Conservation (phyloP, 169 alveolate species). For the Plasmodium vivax region DNA sequence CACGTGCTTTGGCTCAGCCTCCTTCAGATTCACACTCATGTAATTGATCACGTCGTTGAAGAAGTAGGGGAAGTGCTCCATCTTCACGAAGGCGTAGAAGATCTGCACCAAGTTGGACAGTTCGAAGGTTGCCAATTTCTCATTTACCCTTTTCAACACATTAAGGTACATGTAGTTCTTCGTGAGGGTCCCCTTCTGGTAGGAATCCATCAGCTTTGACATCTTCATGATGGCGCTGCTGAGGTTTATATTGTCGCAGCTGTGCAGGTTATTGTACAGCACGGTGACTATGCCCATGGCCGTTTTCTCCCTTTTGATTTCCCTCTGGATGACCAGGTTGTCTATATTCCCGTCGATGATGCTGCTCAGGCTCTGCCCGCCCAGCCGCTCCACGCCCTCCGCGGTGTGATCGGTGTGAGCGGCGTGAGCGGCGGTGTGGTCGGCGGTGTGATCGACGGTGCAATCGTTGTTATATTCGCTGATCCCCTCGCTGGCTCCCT, state of each 20-base stretch:
- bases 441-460: neutral
- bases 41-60: conserved; percentile 42
- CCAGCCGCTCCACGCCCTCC: neutral
- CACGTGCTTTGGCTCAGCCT: conserved; percentile 34
- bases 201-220: conserved; percentile 54
- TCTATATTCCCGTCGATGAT: conserved; percentile 72
- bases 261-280: conserved; percentile 41
- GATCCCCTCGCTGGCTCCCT: too few relatives aligned
- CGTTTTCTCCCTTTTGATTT: conserved; percentile 60
- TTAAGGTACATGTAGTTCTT: conserved; percentile 52
- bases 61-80: conserved; percentile 38
- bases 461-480: neutral
- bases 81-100: conserved; percentile 61
- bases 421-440: too few relatives aligned
- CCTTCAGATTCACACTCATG: conserved; percentile 19
- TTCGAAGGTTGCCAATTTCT: conserved; percentile 7
- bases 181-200: conserved; percentile 45
- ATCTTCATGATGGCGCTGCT: conserved; percentile 57
- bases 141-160: conserved; percentile 44
- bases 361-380: conserved; percentile 52
- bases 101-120: conserved; percentile 41
- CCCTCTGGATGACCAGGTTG: conserved; percentile 55
- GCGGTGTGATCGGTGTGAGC: neutral
- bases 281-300: conserved; percentile 51
- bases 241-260: conserved; percentile 49